Percentiles rank a stretch among this genome's conserved stretches.
Conservation (phyloP, 1,284 basidiomycete genomes). For the Puccinia hordei region DNA sequence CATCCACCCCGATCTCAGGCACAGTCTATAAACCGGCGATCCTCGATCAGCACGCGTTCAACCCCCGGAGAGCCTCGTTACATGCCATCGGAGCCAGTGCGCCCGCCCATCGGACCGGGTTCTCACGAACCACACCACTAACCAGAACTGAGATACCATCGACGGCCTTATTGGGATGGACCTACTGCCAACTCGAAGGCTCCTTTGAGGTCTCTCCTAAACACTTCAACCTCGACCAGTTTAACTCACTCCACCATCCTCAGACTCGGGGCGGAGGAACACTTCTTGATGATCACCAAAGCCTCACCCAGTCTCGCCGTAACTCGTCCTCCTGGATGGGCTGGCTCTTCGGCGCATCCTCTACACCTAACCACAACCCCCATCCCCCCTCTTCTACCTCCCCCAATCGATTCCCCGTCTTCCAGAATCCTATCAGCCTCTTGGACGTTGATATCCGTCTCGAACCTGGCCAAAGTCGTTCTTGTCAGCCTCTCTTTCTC, state of each 20-base stretch:
- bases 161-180: conserved; percentile 9
- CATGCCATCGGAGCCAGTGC: neutral
- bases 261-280: conserved; percentile 15
- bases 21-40: neutral
- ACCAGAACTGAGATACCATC: neutral
- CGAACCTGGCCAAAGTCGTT: conserved; percentile 75
- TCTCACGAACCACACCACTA: neutral
- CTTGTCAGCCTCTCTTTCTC: conserved; percentile 66
- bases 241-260: neutral
- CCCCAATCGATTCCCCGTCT: conserved; percentile 69
- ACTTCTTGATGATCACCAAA: neutral
- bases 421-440: conserved; percentile 78
- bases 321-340: conserved; percentile 11
- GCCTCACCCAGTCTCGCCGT: neutral
- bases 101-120: neutral
- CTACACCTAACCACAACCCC: neutral
- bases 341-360: conserved; percentile 21
- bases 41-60: neutral
- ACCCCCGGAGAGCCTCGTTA: neutral
- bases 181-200: conserved; percentile 43
- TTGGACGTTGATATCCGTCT: conserved; percentile 78
- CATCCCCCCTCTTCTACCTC: too few species aligned
- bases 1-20: neutral
- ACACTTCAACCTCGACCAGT: neutral
- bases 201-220: conserved; percentile 14